Evolutionary conservation across 345 rosid genomes (phyloP).

Genomic region (Bruguiera parviflora): DNA sequence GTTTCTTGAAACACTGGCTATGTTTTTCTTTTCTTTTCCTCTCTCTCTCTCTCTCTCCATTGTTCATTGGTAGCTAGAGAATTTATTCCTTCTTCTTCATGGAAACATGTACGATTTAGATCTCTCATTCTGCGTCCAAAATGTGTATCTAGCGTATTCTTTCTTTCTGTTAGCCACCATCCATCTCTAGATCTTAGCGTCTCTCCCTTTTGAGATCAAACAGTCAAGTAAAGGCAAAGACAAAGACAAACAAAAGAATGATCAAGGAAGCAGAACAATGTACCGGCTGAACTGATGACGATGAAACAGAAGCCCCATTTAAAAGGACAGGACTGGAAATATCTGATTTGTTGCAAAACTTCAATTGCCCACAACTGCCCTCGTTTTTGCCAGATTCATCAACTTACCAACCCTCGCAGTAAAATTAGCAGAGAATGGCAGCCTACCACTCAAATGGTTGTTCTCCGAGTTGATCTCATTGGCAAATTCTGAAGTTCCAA

Average conservation of each 20-base stretch:
- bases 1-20: slow-evolving; percentile 11
- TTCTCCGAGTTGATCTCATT: slow-evolving; percentile 60
- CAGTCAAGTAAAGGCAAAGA: slow-evolving; percentile 11
- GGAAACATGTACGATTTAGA: too few relatives aligned
- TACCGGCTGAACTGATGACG: slow-evolving; percentile 5
- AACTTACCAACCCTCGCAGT: slow-evolving; percentile 40
- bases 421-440: slow-evolving; percentile 43
- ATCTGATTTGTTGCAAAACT: slow-evolving; percentile 30
- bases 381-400: slow-evolving; percentile 20
- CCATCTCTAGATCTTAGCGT: too few relatives aligned
- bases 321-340: slow-evolving; percentile 19
- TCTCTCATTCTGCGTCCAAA: not conserved
- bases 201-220: slow-evolving; percentile 2
- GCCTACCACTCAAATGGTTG: slow-evolving; percentile 54
- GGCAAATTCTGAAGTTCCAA: slow-evolving; percentile 34
- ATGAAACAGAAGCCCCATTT: slow-evolving; percentile 5
- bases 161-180: slow-evolving; percentile 4
- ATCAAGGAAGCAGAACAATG: slow-evolving; percentile 11
- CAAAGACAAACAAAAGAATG: slow-evolving; percentile 13
- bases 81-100: slow-evolving; percentile 16
- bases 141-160: slow-evolving; percentile 10
- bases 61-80: slow-evolving; percentile 22
- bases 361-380: slow-evolving; percentile 21
- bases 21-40: slow-evolving; percentile 1
- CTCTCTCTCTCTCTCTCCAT: not conserved